phyloP scores from a whole-genome alignment of 371 early-diverging fungal species.

The Coemansia sp. region DNA sequence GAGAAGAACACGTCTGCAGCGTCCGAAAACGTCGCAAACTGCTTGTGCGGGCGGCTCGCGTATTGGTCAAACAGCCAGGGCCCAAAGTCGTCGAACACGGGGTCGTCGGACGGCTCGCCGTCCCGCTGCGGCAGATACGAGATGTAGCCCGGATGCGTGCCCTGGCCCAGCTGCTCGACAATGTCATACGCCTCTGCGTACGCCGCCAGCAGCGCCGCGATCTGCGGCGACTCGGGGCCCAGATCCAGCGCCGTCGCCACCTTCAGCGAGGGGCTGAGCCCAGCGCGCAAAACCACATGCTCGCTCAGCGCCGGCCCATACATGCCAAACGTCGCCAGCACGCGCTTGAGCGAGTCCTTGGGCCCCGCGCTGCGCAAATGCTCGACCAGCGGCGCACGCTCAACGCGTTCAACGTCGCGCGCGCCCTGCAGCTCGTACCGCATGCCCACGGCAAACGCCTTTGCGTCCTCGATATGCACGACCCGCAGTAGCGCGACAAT shows the following conservation, averaged over 20 bases:
- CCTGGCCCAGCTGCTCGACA: slow-evolving; percentile 31
- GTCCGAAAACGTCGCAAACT: slow-evolving; percentile 73
- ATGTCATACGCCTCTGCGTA: slow-evolving; percentile 54
- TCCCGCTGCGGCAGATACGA: slow-evolving; percentile 13
- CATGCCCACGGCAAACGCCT: slow-evolving; percentile 78
- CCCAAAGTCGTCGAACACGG: slow-evolving; percentile 82
- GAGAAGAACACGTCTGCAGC: slow-evolving; percentile 93
- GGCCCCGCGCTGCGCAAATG: slow-evolving; percentile 62
- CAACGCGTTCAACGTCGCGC: slow-evolving; percentile 66
- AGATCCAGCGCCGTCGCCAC: slow-evolving; percentile 42
- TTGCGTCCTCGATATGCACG: slow-evolving; percentile 75
- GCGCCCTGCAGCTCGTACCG: slow-evolving; percentile 55
- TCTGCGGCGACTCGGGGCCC: slow-evolving; percentile 27
- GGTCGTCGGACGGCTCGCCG: slow-evolving; percentile 49
- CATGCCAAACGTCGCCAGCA: slow-evolving; percentile 62
- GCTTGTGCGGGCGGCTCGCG: slow-evolving; percentile 53
- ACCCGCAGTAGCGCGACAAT: slow-evolving; percentile 85
- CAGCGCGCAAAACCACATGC: slow-evolving; percentile 73
- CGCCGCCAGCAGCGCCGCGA: slow-evolving; percentile 48
- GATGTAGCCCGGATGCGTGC: slow-evolving; percentile 51
- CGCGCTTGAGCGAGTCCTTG: slow-evolving; percentile 75
- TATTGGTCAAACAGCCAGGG: slow-evolving; percentile 81
- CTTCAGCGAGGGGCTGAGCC: slow-evolving; percentile 65
- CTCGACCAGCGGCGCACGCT: slow-evolving; percentile 56
- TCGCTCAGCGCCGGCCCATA: slow-evolving; percentile 91